Conservation (phyloP, 1,139 yeast species). For the Saccharomyces uvarum region DNA sequence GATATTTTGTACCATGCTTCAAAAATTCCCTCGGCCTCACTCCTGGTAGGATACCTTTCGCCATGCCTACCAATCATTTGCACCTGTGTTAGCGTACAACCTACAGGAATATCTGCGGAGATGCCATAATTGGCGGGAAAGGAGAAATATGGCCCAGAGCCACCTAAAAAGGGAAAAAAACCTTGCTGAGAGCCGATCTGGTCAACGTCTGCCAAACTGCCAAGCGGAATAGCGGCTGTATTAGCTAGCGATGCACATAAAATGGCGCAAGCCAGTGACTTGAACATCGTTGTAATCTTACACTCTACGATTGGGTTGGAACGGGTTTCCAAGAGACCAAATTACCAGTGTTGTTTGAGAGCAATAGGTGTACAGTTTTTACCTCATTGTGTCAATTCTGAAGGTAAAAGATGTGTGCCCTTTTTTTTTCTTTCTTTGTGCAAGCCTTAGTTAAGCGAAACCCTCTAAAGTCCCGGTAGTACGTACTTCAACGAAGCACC, state of each 20-base stretch:
- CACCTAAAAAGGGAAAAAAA: slow-evolving; percentile 16
- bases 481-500: too few relatives aligned
- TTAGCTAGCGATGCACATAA: neutral
- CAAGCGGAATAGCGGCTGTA: neutral
- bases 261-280: too few relatives aligned
- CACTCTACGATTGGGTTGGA: too few relatives aligned
- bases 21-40: slow-evolving; percentile 26
- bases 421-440: too few relatives aligned
- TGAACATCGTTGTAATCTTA: too few relatives aligned
- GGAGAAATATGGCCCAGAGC: slow-evolving; percentile 17
- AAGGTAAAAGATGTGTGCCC: too few relatives aligned
- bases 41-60: slow-evolving; percentile 52
- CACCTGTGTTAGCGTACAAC: slow-evolving; percentile 55
- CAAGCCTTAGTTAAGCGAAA: too few relatives aligned
- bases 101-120: slow-evolving; percentile 19
- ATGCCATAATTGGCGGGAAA: slow-evolving; percentile 15
- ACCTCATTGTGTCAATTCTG: too few relatives aligned
- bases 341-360: too few relatives aligned
- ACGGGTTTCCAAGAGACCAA: too few relatives aligned
- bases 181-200: slow-evolving; percentile 15
- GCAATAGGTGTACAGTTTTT: too few relatives aligned
- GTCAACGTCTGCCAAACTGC: slow-evolving; percentile 2
- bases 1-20: slow-evolving; percentile 22
- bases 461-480: too few relatives aligned
- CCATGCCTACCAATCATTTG: slow-evolving; percentile 63